Conservation (phyloP, 1,284 basidiomycete species). For the Vanrija sp. region DNA sequence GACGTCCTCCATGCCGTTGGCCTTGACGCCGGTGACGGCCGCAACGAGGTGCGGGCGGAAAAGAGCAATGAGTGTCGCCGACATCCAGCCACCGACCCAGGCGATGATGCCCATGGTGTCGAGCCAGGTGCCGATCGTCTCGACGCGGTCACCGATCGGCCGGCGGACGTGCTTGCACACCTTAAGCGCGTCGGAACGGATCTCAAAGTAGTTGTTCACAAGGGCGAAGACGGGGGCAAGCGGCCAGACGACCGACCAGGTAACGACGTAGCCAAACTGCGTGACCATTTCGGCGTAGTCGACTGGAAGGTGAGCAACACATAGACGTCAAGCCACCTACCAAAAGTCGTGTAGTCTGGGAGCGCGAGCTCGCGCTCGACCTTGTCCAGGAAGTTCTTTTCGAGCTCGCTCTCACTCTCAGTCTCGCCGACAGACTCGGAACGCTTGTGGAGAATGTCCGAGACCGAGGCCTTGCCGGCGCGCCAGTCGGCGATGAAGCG, state of each 20-base stretch:
- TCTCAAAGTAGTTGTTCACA: slow-evolving; percentile 78
- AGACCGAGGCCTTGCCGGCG: slow-evolving; percentile 47
- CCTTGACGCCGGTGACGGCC: not conserved
- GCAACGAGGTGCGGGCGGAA: slow-evolving; percentile 54
- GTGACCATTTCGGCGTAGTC: slow-evolving; percentile 97
- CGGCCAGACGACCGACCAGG: slow-evolving; percentile 95
- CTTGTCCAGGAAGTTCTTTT: slow-evolving; percentile 57
- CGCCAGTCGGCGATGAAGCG: slow-evolving; percentile 60
- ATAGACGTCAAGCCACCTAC: slow-evolving; percentile 28
- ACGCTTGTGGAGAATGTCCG: slow-evolving; percentile 15
- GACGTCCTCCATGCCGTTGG: too few species aligned
- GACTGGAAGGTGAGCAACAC: slow-evolving; percentile 28
- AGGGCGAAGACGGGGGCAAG: slow-evolving; percentile 61
- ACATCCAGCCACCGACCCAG: slow-evolving; percentile 80
- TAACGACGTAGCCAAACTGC: slow-evolving; percentile 79
- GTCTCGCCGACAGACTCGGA: slow-evolving; percentile 13
- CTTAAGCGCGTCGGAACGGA: slow-evolving; percentile 92
- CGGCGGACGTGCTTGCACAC: slow-evolving; percentile 79
- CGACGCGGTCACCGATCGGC: slow-evolving; percentile 78
- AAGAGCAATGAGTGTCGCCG: slow-evolving; percentile 78
- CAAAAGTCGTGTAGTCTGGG: slow-evolving; percentile 74
- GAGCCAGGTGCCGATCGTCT: slow-evolving; percentile 92
- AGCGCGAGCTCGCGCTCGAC: slow-evolving; percentile 73
- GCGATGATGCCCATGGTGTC: slow-evolving; percentile 80
- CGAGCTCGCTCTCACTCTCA: slow-evolving; percentile 25